Evolutionary conservation across 139 green algal species (phyloP).

Genomic region (Gonium pectorale): DNA sequence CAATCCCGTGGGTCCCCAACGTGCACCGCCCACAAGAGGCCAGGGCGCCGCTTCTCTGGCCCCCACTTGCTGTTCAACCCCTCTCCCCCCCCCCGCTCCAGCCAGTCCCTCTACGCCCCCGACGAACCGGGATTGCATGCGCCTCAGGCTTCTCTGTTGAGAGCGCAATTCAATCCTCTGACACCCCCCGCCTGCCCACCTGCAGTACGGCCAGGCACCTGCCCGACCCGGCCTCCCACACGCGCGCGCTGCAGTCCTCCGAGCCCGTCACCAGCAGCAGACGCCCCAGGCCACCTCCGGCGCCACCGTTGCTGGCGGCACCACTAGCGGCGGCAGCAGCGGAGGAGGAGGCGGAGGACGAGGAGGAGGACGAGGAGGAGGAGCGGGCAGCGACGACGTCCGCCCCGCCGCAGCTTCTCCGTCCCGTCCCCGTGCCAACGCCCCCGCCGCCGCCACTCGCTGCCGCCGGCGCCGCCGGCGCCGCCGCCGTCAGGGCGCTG

Average conservation of each 20-base stretch:
- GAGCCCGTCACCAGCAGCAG: conserved; percentile 38
- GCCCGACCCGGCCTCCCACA: conserved; percentile 33
- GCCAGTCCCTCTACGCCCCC: too few species aligned
- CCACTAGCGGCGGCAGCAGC: not conserved
- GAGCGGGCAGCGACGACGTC: too few species aligned
- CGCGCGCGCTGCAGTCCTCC: conserved; percentile 46
- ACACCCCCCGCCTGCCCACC: not conserved
- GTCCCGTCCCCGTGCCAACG: too few species aligned
- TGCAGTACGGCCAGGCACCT: conserved; percentile 38
- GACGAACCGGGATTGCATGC: too few species aligned
- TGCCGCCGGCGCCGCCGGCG: not conserved
- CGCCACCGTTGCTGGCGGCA: not conserved
- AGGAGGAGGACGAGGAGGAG: not conserved
- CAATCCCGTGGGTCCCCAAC: too few species aligned
- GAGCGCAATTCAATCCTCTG: not conserved
- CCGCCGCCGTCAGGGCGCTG: not conserved
- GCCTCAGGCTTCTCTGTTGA: not conserved
- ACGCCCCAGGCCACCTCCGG: not conserved
- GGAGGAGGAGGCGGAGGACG: not conserved
- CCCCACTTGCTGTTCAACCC: too few species aligned
- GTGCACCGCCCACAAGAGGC: too few species aligned
- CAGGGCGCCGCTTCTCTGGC: too few species aligned
- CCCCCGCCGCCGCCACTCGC: too few species aligned
- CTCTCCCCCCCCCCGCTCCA: too few species aligned
- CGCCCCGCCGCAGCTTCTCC: too few species aligned